Conservation (phyloP, 495 filamentous ascomycete species). For the Neohortaea acidophila region DNA sequence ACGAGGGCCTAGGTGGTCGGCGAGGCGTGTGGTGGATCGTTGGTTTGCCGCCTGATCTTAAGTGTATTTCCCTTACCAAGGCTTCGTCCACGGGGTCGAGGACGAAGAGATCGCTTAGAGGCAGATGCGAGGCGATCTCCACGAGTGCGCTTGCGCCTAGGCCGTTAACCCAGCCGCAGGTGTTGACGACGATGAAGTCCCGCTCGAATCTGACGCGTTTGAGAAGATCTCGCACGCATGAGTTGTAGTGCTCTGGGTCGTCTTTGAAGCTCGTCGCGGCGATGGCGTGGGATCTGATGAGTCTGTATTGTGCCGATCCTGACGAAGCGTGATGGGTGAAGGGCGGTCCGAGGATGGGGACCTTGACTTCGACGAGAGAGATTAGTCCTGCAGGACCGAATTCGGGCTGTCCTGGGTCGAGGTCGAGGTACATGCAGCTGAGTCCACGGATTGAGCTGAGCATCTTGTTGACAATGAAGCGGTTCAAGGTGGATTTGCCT, state of each 20-base stretch:
- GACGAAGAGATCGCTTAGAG: conserved; percentile 49
- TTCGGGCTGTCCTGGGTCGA: conserved; percentile 76
- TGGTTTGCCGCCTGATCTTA: too few species aligned
- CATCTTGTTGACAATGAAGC: conserved; percentile 60
- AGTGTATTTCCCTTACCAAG: too few species aligned
- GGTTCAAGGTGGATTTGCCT: conserved; percentile 76
- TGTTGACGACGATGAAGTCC: conserved; percentile 68
- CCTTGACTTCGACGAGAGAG: conserved; percentile 48
- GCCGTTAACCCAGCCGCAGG: conserved; percentile 69
- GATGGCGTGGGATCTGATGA: conserved; percentile 57
- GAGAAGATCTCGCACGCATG: conserved; percentile 18
- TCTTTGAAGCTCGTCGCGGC: conserved; percentile 52
- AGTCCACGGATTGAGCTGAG: conserved; percentile 31
- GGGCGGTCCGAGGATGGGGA: conserved; percentile 55
- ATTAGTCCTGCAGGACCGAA: conserved; percentile 63
- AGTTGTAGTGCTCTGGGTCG: conserved; percentile 54
- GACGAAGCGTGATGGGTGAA: conserved; percentile 50
- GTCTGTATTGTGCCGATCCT: conserved; percentile 23
- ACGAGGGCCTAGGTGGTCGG: conserved; percentile 4
- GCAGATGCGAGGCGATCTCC: conserved; percentile 45
- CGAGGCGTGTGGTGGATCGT: not conserved
- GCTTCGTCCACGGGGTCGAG: conserved; percentile 31
- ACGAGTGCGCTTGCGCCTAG: conserved; percentile 54
- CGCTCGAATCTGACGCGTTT: conserved; percentile 11
- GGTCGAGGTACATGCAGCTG: conserved; percentile 52